Conservation (phyloP, 495 filamentous ascomycete species). For the Aspergillus coremiiformis region DNA sequence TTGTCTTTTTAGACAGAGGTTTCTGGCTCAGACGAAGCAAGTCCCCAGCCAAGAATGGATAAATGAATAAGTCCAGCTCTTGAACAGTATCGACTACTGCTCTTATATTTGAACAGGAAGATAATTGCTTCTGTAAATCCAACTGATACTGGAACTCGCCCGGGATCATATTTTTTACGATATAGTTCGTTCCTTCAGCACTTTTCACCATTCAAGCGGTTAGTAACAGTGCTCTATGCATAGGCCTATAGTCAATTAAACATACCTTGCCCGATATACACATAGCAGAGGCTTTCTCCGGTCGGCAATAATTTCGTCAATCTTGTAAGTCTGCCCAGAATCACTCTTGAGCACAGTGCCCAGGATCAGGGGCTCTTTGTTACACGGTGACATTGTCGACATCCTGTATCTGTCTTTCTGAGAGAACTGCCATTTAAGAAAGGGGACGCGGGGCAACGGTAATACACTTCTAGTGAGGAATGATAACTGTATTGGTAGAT, state of each 20-base stretch:
- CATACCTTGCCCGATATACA: constrained; percentile 21
- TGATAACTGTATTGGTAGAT: too few relatives aligned
- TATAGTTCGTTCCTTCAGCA: constrained; percentile 28
- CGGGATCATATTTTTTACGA: constrained; percentile 25
- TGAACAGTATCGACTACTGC: constrained; percentile 29
- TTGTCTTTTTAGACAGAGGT: constrained; percentile 21
- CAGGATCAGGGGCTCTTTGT: not conserved
- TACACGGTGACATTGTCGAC: not conserved
- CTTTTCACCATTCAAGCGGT: constrained; percentile 14
- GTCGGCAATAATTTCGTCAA: constrained; percentile 16
- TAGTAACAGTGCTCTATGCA: not conserved
- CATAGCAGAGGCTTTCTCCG: constrained; percentile 15
- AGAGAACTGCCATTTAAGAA: not conserved
- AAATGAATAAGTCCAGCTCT: constrained; percentile 37
- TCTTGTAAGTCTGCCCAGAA: constrained; percentile 13
- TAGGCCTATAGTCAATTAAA: not conserved
- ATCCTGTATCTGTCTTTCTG: not conserved
- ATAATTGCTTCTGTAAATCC: constrained; percentile 26
- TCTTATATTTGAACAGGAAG: constrained; percentile 15
- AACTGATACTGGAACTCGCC: constrained; percentile 32
- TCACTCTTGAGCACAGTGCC: constrained; percentile 16
- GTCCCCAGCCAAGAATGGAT: constrained; percentile 36
- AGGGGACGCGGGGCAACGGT: not conserved
- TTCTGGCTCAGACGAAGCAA: constrained; percentile 36
- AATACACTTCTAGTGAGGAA: too few relatives aligned